Base-by-base conservation (phyloP, 805 yeast species). In the Komagataella kurtzmanii region DNA sequence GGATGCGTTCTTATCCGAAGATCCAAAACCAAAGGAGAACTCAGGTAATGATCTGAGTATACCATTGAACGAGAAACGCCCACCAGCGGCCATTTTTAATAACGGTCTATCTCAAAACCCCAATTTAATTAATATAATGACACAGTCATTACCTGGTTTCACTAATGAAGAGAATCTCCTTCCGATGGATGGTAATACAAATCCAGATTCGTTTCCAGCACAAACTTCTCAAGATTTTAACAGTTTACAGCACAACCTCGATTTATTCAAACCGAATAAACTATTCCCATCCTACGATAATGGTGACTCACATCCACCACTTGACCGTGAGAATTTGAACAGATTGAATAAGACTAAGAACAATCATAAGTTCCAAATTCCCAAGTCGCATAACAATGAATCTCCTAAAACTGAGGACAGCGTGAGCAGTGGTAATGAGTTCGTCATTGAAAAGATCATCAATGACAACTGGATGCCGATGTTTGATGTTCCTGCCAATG, bases 401-500 rank as follows among this genome's bases (percentile, higher is more conserved):
- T 17, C 17, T 10, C 21, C 49, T 17, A 24, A 47, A 6, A 24
- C 44, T n/a, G 49, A 48, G 40, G 14, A 44, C 12, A 17, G 24
- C 7, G 23, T 24, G 10, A 44, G 17, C 23, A 24, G 30, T 17
- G 30, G 45, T 14, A 48, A 45, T 3, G 51, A 46, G 7, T 40
- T 17, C 14, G 30, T 18, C 14, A 45, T 44, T 17, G 19, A 21
- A 14, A n/a, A 24, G 48, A 17, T 50, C 21, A 50, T 50, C 36
- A 18, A 17, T 23, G 44, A 36, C 45, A 78, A 63, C 67, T 51
- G 76, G 74, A 55, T 62, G 69, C 56, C 71, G 67, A 53, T 53
- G 58, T 21, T 69, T 74, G 72, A 55, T 60, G 45, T 68, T 64
- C 17, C 52, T 17, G 51, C 8, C 21, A 45, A 45, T 12, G 14